phyloP scores from a whole-genome alignment of 805 yeast genomes.

The Starmerella stigmatis region DNA sequence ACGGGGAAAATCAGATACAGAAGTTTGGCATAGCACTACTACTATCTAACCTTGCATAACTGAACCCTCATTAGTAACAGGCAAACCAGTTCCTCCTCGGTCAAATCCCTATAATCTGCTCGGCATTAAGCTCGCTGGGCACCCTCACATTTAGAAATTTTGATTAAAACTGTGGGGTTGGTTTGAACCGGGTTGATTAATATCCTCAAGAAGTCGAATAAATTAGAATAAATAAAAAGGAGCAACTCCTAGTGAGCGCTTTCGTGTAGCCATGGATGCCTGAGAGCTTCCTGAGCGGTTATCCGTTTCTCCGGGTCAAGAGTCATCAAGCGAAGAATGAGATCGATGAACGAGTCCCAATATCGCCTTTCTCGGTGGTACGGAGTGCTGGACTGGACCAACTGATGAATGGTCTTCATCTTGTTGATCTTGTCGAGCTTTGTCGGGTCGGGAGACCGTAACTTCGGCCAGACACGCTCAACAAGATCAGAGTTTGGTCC shows the following conservation, averaged over 20 bases:
- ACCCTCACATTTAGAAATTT: too few relatives aligned
- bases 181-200: too few relatives aligned
- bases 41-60: too few relatives aligned
- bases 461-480: constrained; percentile 8
- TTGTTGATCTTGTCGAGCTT: constrained; percentile 13
- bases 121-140: too few relatives aligned
- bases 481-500: constrained; percentile 20
- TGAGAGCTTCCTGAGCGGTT: constrained; percentile 63
- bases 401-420: constrained; percentile 16
- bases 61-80: too few relatives aligned
- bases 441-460: constrained; percentile 16
- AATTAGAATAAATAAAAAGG: constrained; percentile 4
- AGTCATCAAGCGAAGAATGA: constrained; percentile 52
- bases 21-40: too few relatives aligned
- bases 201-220: background rate
- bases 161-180: too few relatives aligned
- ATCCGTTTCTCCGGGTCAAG: constrained; percentile 65
- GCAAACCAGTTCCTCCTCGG: too few relatives aligned
- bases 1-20: too few relatives aligned
- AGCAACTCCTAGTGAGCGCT: constrained; percentile 4
- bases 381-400: constrained; percentile 18
- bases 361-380: constrained; percentile 43
- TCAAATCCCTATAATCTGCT: too few relatives aligned
- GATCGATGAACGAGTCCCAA: constrained; percentile 74
- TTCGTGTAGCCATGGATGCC: constrained; percentile 66